Percentiles rank a stretch among this genome's conserved stretches.
Conservation (phyloP, 495 filamentous ascomycete species). For the Viridothelium virens region DNA sequence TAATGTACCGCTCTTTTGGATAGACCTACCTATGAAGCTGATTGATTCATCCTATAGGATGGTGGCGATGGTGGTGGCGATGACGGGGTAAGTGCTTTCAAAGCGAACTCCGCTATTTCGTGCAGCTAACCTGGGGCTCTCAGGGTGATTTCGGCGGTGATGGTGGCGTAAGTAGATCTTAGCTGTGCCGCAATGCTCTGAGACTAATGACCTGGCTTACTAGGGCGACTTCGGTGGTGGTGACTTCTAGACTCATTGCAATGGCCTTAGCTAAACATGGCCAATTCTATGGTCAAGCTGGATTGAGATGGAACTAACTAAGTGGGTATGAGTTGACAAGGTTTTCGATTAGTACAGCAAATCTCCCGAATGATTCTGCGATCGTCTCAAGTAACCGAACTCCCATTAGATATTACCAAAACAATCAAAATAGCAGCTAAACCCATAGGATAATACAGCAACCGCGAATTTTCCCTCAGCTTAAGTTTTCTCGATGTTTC, state of each 20-base stretch:
- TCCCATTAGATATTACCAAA: no score
- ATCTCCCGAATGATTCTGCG: no score
- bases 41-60: constrained; percentile 11
- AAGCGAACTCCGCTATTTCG: no score
- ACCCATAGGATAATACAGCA: background rate
- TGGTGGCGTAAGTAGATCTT: background rate
- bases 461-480: background rate
- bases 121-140: background rate
- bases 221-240: constrained; percentile 1
- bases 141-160: background rate
- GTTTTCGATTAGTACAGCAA: no score
- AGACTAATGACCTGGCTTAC: background rate
- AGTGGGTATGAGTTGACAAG: background rate
- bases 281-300: no score
- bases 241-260: background rate
- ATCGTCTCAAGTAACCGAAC: no score
- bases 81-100: constrained; percentile 5
- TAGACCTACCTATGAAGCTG: constrained; percentile 4
- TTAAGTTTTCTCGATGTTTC: background rate
- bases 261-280: background rate
- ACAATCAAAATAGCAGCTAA: background rate
- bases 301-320: background rate
- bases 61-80: constrained; percentile 17
- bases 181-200: background rate
- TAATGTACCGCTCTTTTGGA: background rate